phyloP scores from a whole-genome alignment of 2,329 filamentous ascomycete species.

The Hypocrella siamensis region DNA sequence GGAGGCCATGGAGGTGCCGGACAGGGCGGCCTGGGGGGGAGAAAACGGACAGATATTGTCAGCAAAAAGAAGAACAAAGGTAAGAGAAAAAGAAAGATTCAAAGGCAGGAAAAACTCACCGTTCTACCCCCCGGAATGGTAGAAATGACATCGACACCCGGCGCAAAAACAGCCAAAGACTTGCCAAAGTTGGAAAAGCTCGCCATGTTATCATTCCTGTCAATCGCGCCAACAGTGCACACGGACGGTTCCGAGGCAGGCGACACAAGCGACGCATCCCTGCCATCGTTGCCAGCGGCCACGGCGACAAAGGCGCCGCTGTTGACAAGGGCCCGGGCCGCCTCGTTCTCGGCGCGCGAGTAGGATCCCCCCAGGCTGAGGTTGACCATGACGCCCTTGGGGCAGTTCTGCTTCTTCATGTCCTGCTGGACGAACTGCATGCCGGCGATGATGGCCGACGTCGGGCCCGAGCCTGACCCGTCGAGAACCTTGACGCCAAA shows the following conservation, averaged over 20 bases:
- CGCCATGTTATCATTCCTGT: slow-evolving; percentile 16
- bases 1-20: slow-evolving; percentile 22
- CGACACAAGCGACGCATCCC: slow-evolving; percentile 5
- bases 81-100: neutral
- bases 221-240: slow-evolving; percentile 8
- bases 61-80: too few relatives aligned
- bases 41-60: too few relatives aligned
- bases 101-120: slow-evolving; percentile 10
- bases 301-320: slow-evolving; percentile 31
- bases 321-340: slow-evolving; percentile 23
- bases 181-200: slow-evolving; percentile 28
- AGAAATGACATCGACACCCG: slow-evolving; percentile 25
- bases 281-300: slow-evolving; percentile 29
- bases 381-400: slow-evolving; percentile 28
- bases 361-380: slow-evolving; percentile 32
- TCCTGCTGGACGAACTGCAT: slow-evolving; percentile 23
- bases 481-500: slow-evolving; percentile 23
- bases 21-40: slow-evolving; percentile 2
- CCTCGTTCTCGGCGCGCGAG: slow-evolving; percentile 28
- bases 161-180: slow-evolving; percentile 28
- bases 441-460: slow-evolving; percentile 22
- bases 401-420: slow-evolving; percentile 16
- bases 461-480: slow-evolving; percentile 16
- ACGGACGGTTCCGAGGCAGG: slow-evolving; percentile 8
- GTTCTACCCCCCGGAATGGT: slow-evolving; percentile 25